Evolutionary conservation across 768 basidiomycete species (phyloP).

Genomic region (Holtermannia corniformis): DNA sequence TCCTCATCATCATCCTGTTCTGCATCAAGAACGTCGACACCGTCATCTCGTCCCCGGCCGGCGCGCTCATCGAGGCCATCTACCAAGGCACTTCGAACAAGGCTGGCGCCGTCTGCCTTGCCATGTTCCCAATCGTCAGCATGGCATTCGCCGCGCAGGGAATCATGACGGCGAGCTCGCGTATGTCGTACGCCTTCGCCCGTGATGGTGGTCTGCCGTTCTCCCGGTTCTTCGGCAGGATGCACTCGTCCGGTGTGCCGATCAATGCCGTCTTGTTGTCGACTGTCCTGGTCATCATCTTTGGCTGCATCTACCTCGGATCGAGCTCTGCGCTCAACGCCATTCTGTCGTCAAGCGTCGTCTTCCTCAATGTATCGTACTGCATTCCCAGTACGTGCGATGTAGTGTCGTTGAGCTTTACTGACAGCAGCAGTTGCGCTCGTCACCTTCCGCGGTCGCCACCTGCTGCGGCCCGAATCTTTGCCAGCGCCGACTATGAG

Average conservation of each 20-base stretch:
- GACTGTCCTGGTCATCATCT: constrained; percentile 24
- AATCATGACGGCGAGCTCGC: constrained; percentile 22
- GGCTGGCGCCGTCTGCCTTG: constrained; percentile 30
- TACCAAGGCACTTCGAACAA: constrained; percentile 24
- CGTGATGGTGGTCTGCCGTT: constrained; percentile 27
- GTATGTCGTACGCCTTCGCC: constrained; percentile 31
- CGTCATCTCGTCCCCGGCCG: constrained; percentile 20
- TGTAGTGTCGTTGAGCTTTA: not conserved
- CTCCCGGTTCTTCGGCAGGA: constrained; percentile 17
- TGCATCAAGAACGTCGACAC: constrained; percentile 21
- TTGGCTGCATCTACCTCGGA: constrained; percentile 33
- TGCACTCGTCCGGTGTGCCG: constrained; percentile 23
- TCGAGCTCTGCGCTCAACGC: constrained; percentile 27
- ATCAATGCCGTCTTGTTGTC: constrained; percentile 23
- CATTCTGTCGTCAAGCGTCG: constrained; percentile 31
- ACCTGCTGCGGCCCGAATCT: constrained; percentile 17
- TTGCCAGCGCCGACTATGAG: constrained; percentile 39
- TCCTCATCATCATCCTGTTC: constrained; percentile 29
- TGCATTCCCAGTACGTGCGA: constrained; percentile 28
- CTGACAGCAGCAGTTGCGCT: constrained; percentile 12
- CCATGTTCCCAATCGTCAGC: constrained; percentile 25
- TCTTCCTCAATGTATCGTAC: constrained; percentile 30
- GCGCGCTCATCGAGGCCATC: constrained; percentile 25
- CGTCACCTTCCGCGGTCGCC: constrained; percentile 19
- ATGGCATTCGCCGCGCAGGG: constrained; percentile 36